Evolutionary conservation across 331 rosid species (phyloP).

Genomic region (Dryas integrifolia): DNA sequence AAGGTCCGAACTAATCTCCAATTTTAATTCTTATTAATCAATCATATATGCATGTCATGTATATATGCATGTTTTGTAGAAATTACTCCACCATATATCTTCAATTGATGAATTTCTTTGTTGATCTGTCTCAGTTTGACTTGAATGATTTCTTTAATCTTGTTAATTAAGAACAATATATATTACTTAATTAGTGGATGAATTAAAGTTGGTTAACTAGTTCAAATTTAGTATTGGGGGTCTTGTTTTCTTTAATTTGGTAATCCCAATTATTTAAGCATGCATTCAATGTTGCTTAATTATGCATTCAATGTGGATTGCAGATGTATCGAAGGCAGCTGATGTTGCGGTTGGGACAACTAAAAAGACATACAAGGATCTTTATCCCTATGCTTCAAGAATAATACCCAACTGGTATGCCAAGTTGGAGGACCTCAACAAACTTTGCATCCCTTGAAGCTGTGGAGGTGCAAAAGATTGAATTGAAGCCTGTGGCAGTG

Average conservation of each 20-base stretch:
- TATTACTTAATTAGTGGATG: too few relatives aligned
- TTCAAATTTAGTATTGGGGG: background rate
- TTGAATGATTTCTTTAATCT: background rate
- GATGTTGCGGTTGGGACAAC: slow-evolving; percentile 27
- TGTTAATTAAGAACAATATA: background rate
- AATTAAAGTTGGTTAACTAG: background rate
- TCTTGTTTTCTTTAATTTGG: background rate
- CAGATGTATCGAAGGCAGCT: slow-evolving; percentile 24
- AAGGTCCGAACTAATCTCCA: too few relatives aligned
- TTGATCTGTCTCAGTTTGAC: background rate
- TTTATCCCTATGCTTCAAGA: slow-evolving; percentile 22
- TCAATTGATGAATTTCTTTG: too few relatives aligned
- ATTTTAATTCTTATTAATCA: too few relatives aligned
- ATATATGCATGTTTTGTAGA: too few relatives aligned
- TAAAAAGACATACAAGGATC: slow-evolving; percentile 24
- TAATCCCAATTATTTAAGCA: too few relatives aligned
- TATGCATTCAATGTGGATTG: background rate
- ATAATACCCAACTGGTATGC: slow-evolving; percentile 29
- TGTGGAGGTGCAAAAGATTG: background rate
- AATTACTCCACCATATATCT: too few relatives aligned
- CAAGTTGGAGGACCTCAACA: slow-evolving; percentile 14
- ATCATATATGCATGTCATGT: too few relatives aligned
- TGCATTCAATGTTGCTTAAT: too few relatives aligned
- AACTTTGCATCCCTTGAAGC: slow-evolving; percentile 11
- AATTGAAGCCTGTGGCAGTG: background rate